Percentiles rank a stretch among this genome's conserved stretches.
phyloP scores from a whole-genome alignment of 495 filamentous ascomycete species.

The Neurospora sp. region DNA sequence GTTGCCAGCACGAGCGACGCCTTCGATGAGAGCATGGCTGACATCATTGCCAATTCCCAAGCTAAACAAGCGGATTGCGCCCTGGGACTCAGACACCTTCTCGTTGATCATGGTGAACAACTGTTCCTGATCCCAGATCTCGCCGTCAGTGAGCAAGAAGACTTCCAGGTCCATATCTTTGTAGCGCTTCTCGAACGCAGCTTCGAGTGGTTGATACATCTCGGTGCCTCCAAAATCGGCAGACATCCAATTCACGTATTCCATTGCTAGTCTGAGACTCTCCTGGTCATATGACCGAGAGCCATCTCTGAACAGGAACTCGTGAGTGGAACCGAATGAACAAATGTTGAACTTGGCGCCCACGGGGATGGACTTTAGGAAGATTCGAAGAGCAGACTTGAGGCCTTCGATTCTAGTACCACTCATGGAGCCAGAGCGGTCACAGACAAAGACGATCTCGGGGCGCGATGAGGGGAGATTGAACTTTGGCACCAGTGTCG shows the following conservation, averaged over 20 bases:
- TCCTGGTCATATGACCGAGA: constrained; percentile 44
- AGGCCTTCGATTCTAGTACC: constrained; percentile 43
- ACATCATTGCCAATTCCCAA: constrained; percentile 54
- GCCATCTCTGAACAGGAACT: constrained; percentile 46
- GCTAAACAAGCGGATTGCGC: constrained; percentile 51
- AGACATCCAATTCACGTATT: constrained; percentile 36
- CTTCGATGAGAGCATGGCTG: constrained; percentile 57
- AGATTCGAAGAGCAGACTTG: constrained; percentile 49
- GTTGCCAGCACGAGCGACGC: constrained; percentile 54
- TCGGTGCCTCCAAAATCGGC: constrained; percentile 61
- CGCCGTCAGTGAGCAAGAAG: constrained; percentile 62
- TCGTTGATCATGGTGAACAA: constrained; percentile 47
- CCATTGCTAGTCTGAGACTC: constrained; percentile 41
- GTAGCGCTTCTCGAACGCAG: constrained; percentile 40
- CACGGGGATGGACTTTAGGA: constrained; percentile 58
- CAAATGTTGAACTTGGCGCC: constrained; percentile 67
- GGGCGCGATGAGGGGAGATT: constrained; percentile 39
- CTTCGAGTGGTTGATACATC: constrained; percentile 45
- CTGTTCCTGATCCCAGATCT: constrained; percentile 48
- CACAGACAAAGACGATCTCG: constrained; percentile 63
- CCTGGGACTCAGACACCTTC: constrained; percentile 35
- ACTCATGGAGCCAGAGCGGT: constrained; percentile 58
- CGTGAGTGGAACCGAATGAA: constrained; percentile 48
- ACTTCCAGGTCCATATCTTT: constrained; percentile 49
- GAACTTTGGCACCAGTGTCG: constrained; percentile 58